Percentiles rank a stretch among this genome's conserved stretches.
Conservation (phyloP, 495 filamentous ascomycete genomes). For the Hyaloscypha bicolor region DNA sequence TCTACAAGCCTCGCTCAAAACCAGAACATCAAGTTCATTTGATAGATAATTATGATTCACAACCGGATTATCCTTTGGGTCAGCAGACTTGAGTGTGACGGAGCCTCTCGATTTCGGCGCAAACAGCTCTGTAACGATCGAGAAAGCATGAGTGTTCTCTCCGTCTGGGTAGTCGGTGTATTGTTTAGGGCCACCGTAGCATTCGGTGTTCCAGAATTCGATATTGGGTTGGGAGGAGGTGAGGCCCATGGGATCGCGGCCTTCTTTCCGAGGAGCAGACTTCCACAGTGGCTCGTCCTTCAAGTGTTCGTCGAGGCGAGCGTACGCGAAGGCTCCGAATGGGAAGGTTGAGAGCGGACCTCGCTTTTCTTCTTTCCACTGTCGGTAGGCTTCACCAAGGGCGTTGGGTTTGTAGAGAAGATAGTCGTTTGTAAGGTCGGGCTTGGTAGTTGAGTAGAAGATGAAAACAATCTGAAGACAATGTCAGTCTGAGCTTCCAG, state of each 20-base stretch:
- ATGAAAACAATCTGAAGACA: constrained; percentile 52
- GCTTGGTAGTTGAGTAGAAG: constrained; percentile 43
- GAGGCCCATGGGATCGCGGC: constrained; percentile 55
- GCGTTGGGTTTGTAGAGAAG: constrained; percentile 43
- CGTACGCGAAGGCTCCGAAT: constrained; percentile 56
- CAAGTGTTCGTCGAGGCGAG: constrained; percentile 52
- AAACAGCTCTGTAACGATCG: constrained; percentile 35
- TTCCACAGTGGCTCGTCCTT: constrained; percentile 46
- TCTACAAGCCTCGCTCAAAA: constrained; percentile 51
- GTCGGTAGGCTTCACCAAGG: constrained; percentile 42
- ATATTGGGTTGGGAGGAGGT: constrained; percentile 50
- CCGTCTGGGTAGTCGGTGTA: constrained; percentile 47
- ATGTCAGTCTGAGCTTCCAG: constrained; percentile 37
- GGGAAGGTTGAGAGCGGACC: constrained; percentile 55
- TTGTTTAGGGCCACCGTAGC: constrained; percentile 55
- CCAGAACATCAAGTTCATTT: constrained; percentile 49
- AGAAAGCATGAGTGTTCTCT: constrained; percentile 46
- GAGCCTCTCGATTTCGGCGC: constrained; percentile 40
- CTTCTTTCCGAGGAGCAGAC: constrained; percentile 41
- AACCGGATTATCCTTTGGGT: constrained; percentile 57
- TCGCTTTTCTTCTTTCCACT: constrained; percentile 52
- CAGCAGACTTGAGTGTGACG: constrained; percentile 49
- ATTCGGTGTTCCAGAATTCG: constrained; percentile 55
- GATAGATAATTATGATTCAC: constrained; percentile 53
- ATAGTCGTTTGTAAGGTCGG: constrained; percentile 52